Base-by-base conservation (phyloP, 116 monocot genomes). In the Dioscorea cayenensis region DNA sequence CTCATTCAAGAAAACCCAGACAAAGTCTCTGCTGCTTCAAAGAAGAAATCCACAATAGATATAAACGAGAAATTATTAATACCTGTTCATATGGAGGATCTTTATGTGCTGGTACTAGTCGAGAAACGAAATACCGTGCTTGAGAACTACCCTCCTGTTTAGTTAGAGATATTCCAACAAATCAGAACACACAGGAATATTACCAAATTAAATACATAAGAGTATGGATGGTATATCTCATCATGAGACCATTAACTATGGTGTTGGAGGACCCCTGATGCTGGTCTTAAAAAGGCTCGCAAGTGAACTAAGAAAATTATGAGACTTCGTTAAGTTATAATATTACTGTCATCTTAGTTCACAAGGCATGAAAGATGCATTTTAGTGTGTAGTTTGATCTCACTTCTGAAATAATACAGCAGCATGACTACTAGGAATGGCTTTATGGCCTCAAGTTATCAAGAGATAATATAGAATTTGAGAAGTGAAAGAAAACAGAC, bases 31-130 rank as follows among this genome's bases (percentile, higher is more conserved):
- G 58, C 7, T 12, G 55, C 18, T 29, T 29, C 23, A n/a, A 13
- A 17, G 28, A 55, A n/a, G 10, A 12, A 14, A 49, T 17, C 2
- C 62, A 48, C 14, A 7, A 28, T 20, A 16, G 14, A 20, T 19
- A 51, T 51, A 16, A 66, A 67, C 7, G 17, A 19, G 64, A 66
- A 11, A 35, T 59, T 5, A 75, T 2, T 21, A 14, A 9, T 86
- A 99, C 99, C 91, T 99, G 99, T 78, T 99, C 99, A 82, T 91
- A 94, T 29, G 94, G 89, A 79, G 99, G 87, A 84, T 99, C 99
- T 73, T 89, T 99, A 75, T 99, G 99, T 12, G 99, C 99, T 66
- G 99, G 99, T 75, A 99, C 91, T 36, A 99, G 67, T 16, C 94
- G 86, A 51, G 99, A 94, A 55, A 89, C 94, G 74, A 99, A 89